Conservation (phyloP, 768 basidiomycete species). For the Leccinum subgranulosum region DNA sequence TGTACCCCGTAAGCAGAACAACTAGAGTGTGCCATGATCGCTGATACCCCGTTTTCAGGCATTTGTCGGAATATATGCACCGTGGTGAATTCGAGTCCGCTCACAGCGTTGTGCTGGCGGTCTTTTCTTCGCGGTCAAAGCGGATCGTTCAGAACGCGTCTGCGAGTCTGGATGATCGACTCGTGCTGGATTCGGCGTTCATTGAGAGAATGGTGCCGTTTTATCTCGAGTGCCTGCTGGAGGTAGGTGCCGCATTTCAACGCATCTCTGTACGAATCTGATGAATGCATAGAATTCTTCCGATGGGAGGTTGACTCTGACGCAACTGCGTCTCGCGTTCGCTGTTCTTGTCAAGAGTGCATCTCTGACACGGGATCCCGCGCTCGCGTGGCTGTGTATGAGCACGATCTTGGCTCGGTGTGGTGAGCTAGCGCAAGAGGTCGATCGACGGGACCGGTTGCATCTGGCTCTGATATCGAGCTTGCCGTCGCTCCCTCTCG, state of each 20-base stretch:
- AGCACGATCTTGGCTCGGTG: constrained; percentile 52
- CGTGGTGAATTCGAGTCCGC: constrained; percentile 84
- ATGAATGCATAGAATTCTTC: constrained; percentile 51
- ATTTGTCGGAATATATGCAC: constrained; percentile 53
- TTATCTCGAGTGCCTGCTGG: constrained; percentile 67
- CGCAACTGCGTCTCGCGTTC: constrained; percentile 73
- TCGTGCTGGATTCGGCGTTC: constrained; percentile 34
- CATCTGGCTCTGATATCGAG: constrained; percentile 62
- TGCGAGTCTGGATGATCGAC: constrained; percentile 6
- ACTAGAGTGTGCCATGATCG: background rate
- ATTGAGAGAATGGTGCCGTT: constrained; percentile 65
- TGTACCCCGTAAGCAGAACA: constrained; percentile 57
- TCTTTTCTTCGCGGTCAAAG: constrained; percentile 63
- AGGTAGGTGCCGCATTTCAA: constrained; percentile 43
- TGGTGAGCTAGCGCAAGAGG: constrained; percentile 18
- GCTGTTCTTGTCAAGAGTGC: constrained; percentile 68
- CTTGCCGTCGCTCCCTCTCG: constrained; percentile 57
- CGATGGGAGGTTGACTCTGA: constrained; percentile 55
- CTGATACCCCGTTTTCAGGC: constrained; percentile 36
- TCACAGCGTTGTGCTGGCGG: constrained; percentile 77
- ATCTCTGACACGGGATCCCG: constrained; percentile 36
- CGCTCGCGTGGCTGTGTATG: constrained; percentile 71
- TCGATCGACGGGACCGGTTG: constrained; percentile 48
- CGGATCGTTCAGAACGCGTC: constrained; percentile 16
- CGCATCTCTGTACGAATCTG: background rate